Conservation (phyloP, 192 early-diverging fungal species). For the Backusella morwellensis region DNA sequence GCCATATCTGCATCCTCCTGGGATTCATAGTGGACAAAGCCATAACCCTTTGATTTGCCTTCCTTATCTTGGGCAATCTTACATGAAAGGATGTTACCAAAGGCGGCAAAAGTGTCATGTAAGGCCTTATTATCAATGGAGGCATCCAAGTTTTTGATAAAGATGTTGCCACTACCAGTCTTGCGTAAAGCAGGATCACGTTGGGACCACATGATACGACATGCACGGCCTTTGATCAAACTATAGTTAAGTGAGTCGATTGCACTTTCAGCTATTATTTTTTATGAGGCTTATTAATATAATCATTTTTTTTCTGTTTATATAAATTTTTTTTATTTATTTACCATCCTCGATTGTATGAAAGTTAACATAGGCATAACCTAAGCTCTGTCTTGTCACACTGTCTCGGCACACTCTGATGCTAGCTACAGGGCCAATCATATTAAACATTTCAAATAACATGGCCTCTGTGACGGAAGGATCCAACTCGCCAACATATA, state of each 20-base stretch:
- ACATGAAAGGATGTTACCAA: constrained; percentile 96
- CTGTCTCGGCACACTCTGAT: constrained; percentile 99
- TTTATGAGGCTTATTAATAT: constrained; percentile 12
- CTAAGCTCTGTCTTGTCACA: constrained; percentile 92
- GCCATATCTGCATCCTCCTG: constrained; percentile 89
- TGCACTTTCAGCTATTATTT: constrained; percentile 74
- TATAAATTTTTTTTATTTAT: background rate
- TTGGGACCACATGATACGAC: constrained; percentile 99
- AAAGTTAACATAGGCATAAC: constrained; percentile 99
- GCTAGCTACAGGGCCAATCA: constrained; percentile 90
- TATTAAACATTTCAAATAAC: constrained; percentile 97
- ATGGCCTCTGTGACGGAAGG: constrained; percentile 95
- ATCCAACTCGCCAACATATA: constrained; percentile 98
- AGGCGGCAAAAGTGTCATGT: constrained; percentile 98
- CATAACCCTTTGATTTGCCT: constrained; percentile 88
- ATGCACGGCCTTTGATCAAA: constrained; percentile 88
- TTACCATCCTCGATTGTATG: constrained; percentile 80
- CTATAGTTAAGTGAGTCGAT: constrained; percentile 96
- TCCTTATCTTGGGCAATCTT: constrained; percentile 90
- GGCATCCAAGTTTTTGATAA: constrained; percentile 99
- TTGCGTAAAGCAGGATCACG: constrained; percentile 95
- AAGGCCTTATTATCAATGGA: constrained; percentile 99
- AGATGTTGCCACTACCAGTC: constrained; percentile 93
- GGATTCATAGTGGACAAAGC: constrained; percentile 99
- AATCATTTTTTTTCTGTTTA: background rate